Conservation (phyloP, 768 basidiomycete species). For the Lactifluus rugatus region DNA sequence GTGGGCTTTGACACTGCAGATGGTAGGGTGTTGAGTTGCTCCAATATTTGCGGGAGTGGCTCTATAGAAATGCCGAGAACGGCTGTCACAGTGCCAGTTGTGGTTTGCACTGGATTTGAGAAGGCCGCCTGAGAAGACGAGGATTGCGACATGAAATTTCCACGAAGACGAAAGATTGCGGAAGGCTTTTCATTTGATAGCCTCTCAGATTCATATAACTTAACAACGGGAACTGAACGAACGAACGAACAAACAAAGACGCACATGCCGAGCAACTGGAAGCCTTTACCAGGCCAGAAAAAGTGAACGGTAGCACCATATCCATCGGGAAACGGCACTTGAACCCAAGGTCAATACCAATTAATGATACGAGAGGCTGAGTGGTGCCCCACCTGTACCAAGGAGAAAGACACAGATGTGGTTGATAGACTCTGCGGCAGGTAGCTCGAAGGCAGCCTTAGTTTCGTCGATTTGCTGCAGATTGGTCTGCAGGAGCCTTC, state of each 20-base stretch:
- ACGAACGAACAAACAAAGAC: constrained; percentile 22
- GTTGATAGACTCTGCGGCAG: constrained; percentile 63
- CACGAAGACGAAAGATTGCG: constrained; percentile 75
- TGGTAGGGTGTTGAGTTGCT: constrained; percentile 45
- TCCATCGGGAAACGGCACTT: constrained; percentile 74
- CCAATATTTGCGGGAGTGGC: constrained; percentile 51
- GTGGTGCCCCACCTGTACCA: constrained; percentile 48
- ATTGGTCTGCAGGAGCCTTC: constrained; percentile 70
- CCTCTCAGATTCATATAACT: constrained; percentile 33
- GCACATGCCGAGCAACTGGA: constrained; percentile 78
- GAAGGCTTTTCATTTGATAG: constrained; percentile 86
- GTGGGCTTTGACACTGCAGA: constrained; percentile 23
- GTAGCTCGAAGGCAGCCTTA: constrained; percentile 70
- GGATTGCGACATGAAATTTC: constrained; percentile 40
- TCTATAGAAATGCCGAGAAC: constrained; percentile 76
- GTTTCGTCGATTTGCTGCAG: constrained; percentile 75
- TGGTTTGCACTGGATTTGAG: constrained; percentile 22
- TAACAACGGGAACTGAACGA: neutral
- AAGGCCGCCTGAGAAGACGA: constrained; percentile 27
- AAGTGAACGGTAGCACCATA: constrained; percentile 81
- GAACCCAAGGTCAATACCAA: neutral
- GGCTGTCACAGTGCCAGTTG: constrained; percentile 42
- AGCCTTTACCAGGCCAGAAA: constrained; percentile 79
- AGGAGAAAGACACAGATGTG: constrained; percentile 80
- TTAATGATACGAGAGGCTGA: neutral